These are phyloP conservation scores for Pseudogymnoascus destructans DNA, from an alignment of 2,329 filamentous ascomycete species.

Conservation along the genomic window DNA sequence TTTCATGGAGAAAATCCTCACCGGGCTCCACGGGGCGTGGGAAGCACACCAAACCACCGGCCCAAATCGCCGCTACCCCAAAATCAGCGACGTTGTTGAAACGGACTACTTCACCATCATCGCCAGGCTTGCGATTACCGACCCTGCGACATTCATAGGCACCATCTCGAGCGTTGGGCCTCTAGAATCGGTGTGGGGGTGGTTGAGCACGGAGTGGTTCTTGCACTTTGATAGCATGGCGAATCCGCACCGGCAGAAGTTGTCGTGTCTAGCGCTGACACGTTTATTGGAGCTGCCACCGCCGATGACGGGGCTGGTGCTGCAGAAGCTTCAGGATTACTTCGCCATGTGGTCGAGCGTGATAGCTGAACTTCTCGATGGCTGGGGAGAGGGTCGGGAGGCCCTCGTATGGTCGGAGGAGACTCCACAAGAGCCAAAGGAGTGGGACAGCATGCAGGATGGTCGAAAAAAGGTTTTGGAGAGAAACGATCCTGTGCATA, in stretches of 20 bases:
- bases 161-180: slow-evolving; percentile 34
- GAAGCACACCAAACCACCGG: slow-evolving; percentile 71
- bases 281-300: slow-evolving; percentile 53
- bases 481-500: slow-evolving; percentile 53
- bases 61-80: slow-evolving; percentile 55
- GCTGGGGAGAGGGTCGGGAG: slow-evolving; percentile 38
- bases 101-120: slow-evolving; percentile 79
- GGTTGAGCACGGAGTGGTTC: slow-evolving; percentile 54
- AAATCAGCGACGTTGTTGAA: slow-evolving; percentile 62
- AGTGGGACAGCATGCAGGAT: slow-evolving; percentile 31
- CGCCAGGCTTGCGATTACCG: slow-evolving; percentile 61
- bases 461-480: slow-evolving; percentile 39
- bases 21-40: slow-evolving; percentile 53
- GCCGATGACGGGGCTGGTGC: slow-evolving; percentile 38
- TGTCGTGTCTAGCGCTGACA: slow-evolving; percentile 61
- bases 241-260: slow-evolving; percentile 51
- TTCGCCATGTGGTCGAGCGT: slow-evolving; percentile 65
- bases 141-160: slow-evolving; percentile 53
- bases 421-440: slow-evolving; percentile 31
- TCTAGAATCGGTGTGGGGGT: slow-evolving; percentile 42
- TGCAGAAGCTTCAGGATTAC: slow-evolving; percentile 55
- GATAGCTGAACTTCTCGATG: slow-evolving; percentile 51
- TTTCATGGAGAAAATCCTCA: slow-evolving; percentile 50
- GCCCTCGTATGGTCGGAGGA: slow-evolving; percentile 39
- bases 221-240: slow-evolving; percentile 54